These are phyloP conservation scores for Hypsizygus ulmarius DNA, from an alignment of 1,284 basidiomycete species.

Conservation along the genomic window DNA sequence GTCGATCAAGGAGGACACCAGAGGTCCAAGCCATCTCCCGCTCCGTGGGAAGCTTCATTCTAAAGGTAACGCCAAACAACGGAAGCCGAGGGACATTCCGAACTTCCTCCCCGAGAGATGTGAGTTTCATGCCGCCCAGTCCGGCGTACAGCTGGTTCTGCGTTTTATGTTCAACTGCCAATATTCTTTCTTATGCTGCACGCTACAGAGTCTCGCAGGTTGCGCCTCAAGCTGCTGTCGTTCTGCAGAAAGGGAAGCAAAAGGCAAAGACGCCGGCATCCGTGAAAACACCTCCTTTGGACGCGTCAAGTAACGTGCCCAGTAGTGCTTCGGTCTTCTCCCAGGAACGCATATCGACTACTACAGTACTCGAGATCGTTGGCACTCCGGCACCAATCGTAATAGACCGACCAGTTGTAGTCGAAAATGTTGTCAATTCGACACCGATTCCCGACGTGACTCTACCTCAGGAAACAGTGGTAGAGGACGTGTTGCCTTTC, in stretches of 20 bases:
- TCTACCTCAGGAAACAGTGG: no score
- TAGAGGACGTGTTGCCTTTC: no score
- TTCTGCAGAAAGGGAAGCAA: constrained; percentile 10
- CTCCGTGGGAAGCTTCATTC: not conserved
- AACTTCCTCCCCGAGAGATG: not conserved
- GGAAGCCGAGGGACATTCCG: not conserved
- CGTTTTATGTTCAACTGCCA: constrained; percentile 54
- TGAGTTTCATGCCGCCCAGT: constrained; percentile 56
- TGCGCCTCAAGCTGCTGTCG: constrained; percentile 23
- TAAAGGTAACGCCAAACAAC: constrained; percentile 10
- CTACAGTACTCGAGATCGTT: no score
- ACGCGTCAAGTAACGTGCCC: constrained; percentile 1
- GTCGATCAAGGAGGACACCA: not conserved
- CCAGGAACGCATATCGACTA: no score
- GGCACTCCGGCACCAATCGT: no score
- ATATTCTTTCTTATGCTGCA: constrained; percentile 61
- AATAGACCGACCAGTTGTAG: no score
- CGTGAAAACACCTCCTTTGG: not conserved
- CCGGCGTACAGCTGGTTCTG: constrained; percentile 70
- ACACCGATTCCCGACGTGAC: no score
- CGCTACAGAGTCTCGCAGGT: constrained; percentile 53
- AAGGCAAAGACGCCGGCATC: constrained; percentile 4
- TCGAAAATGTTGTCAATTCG: no score
- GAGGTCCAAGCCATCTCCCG: not conserved
- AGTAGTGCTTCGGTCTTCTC: not conserved